These are phyloP conservation scores for Rhizophagus prolifer DNA, from an alignment of 192 early-diverging fungal genomes.

Conservation along the genomic window DNA sequence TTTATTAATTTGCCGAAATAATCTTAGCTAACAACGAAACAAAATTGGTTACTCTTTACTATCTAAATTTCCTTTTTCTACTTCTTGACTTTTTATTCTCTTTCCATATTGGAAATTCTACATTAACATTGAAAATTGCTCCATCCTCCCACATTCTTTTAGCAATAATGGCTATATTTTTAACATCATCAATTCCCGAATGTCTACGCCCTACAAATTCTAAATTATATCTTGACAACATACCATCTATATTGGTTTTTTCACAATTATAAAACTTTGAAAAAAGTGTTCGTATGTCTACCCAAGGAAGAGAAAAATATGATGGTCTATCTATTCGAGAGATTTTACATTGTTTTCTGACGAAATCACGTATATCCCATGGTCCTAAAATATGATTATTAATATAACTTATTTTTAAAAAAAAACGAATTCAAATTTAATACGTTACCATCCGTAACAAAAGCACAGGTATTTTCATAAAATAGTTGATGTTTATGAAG, in stretches of 20 bases:
- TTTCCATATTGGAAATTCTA: no score
- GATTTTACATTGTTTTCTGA: conserved; percentile 69
- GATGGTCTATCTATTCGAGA: conserved; percentile 55
- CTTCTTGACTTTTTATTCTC: no score
- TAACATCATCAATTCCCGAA: conserved; percentile 79
- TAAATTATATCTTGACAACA: conserved; percentile 63
- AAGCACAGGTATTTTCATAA: conserved; percentile 4
- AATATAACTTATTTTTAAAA: no score
- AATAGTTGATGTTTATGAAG: conserved; percentile 27
- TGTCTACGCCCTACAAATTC: conserved; percentile 73
- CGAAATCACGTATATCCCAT: conserved; percentile 82
- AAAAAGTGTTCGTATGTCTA: conserved; percentile 66
- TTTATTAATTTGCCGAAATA: no score
- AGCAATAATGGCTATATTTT: conserved; percentile 75
- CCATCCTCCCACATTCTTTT: conserved; percentile 44
- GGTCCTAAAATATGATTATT: conserved; percentile 51
- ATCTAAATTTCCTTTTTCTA: no score
- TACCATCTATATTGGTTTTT: conserved; percentile 57
- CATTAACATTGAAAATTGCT: background rate
- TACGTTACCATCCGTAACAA: conserved; percentile 25
- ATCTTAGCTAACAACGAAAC: no score
- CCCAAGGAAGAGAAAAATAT: conserved; percentile 61
- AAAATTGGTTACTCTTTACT: no score
- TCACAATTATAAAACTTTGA: conserved; percentile 49
- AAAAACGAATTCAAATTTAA: no score